Evolutionary conservation across 495 filamentous ascomycete species (phyloP).

Genomic region (Xanthoparmelia taractica): DNA sequence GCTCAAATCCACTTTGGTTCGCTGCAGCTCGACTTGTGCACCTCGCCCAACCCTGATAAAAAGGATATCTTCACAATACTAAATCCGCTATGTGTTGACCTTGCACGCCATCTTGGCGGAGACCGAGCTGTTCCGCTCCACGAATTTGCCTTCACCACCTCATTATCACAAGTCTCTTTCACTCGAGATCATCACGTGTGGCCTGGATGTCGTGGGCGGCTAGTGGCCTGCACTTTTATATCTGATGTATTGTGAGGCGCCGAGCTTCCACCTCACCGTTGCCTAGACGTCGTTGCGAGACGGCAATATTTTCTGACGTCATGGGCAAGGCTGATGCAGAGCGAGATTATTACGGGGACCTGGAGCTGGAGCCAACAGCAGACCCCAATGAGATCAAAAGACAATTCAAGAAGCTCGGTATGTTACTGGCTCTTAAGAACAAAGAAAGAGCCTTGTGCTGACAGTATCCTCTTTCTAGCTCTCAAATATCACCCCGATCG

Average conservation of each 20-base stretch:
- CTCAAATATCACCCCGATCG: slow-evolving; percentile 84
- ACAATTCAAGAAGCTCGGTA: slow-evolving; percentile 79
- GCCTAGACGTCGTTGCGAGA: not conserved
- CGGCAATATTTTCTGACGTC: not conserved
- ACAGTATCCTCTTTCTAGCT: slow-evolving; percentile 41
- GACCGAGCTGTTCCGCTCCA: not conserved
- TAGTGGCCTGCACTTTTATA: not conserved
- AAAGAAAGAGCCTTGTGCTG: not conserved
- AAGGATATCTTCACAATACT: not conserved
- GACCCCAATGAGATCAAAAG: slow-evolving; percentile 52
- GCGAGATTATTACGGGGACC: slow-evolving; percentile 13
- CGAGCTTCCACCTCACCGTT: not conserved
- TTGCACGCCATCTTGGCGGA: not conserved
- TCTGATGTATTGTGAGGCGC: not conserved
- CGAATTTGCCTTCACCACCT: not conserved
- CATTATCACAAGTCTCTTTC: not conserved
- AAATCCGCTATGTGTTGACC: not conserved
- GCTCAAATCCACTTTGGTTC: not conserved
- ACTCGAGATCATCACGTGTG: not conserved
- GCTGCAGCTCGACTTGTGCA: not conserved
- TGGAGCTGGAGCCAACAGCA: slow-evolving; percentile 14
- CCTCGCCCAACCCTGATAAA: not conserved
- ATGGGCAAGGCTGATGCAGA: slow-evolving; percentile 16
- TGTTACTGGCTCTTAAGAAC: slow-evolving; percentile 16
- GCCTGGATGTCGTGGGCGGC: slow-evolving; percentile 1